Conservation (phyloP, 768 basidiomycete species). For the Termitomyces sp. region DNA sequence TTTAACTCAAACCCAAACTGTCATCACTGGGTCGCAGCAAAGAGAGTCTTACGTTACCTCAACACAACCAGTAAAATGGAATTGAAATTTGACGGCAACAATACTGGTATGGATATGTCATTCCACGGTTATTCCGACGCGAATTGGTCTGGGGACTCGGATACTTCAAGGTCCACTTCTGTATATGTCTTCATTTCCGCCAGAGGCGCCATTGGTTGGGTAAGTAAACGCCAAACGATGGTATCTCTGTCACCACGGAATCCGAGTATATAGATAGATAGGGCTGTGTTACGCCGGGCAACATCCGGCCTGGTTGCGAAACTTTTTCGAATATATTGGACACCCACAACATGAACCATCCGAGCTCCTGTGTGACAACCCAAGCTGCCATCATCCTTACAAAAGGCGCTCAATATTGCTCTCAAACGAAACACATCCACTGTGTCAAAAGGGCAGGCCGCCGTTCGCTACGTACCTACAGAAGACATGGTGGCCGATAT, state of each 20-base stretch:
- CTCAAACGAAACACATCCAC: background rate
- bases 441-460: background rate
- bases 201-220: background rate
- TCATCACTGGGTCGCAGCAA: background rate
- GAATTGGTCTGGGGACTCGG: no score
- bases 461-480: background rate
- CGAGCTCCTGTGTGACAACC: background rate
- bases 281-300: background rate
- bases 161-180: background rate
- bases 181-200: background rate
- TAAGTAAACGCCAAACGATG: background rate
- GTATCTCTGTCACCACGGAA: background rate
- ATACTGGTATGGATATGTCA: no score
- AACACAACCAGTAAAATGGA: background rate
- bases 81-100: background rate
- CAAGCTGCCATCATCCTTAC: background rate
- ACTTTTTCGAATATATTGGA: background rate
- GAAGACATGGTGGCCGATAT: background rate
- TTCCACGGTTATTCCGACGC: no score
- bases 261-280: background rate
- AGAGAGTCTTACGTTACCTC: background rate
- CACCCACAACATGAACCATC: background rate
- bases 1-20: background rate
- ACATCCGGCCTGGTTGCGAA: background rate
- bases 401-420: background rate